Percentiles rank a stretch among this genome's conserved stretches.
These are phyloP conservation scores for Chenopodium suecicum DNA, from an alignment of 148 eudicot genomes.

Conservation along the genomic window DNA sequence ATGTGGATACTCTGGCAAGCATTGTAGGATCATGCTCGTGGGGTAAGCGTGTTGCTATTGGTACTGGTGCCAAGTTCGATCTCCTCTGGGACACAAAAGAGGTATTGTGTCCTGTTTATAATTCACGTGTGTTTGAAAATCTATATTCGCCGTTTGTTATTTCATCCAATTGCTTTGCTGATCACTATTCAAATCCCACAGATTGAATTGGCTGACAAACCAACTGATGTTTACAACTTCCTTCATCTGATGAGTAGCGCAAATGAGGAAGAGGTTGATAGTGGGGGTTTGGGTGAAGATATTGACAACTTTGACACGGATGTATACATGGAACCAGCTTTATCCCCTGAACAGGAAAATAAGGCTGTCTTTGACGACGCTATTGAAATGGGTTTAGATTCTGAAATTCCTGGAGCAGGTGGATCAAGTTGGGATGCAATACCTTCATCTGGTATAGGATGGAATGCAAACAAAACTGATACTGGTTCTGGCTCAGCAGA, in stretches of 20 bases:
- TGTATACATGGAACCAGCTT: constrained; percentile 42
- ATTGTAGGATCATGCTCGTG: constrained; percentile 95
- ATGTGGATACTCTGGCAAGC: constrained; percentile 73
- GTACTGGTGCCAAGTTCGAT: constrained; percentile 88
- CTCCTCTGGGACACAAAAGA: constrained; percentile 75
- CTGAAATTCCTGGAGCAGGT: constrained; percentile 15
- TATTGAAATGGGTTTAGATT: constrained; percentile 33
- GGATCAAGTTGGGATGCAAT: constrained; percentile 36
- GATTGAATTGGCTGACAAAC: constrained; percentile 47
- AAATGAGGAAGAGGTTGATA: constrained; percentile 35
- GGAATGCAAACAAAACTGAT: constrained; percentile 17
- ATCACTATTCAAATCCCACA: constrained; percentile 17
- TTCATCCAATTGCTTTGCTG: constrained; percentile 9
- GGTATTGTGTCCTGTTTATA: constrained; percentile 33
- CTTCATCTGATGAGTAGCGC: constrained; percentile 64
- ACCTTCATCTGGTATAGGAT: constrained; percentile 19
- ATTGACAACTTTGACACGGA: constrained; percentile 57
- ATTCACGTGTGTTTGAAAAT: neutral
- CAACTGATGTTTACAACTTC: constrained; percentile 66
- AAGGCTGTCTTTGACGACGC: constrained; percentile 70
- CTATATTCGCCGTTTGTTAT: neutral
- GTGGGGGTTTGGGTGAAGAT: constrained; percentile 76
- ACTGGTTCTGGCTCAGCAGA: constrained; percentile 10
- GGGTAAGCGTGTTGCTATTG: constrained; percentile 97
- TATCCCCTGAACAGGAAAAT: constrained; percentile 64